Percentiles rank a stretch among this genome's conserved stretches.
phyloP scores from a whole-genome alignment of 2,329 filamentous ascomycete genomes.

The Apiospora sp. region DNA sequence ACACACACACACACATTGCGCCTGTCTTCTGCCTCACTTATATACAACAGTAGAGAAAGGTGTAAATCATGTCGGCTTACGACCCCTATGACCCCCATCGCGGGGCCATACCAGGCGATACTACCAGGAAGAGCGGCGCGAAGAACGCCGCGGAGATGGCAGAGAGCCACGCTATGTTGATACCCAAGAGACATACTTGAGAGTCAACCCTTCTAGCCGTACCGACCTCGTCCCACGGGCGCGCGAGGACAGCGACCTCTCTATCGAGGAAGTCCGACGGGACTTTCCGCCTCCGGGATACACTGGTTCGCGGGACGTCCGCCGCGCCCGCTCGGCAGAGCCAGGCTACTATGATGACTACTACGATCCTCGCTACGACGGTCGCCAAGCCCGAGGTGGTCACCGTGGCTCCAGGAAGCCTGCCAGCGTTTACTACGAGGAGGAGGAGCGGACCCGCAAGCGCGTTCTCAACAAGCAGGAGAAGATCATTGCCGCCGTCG shows the following conservation, averaged over 20 bases:
- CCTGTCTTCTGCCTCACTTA: background rate
- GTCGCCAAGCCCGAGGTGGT: constrained; percentile 44
- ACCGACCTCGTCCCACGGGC: constrained; percentile 62
- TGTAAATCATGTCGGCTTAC: constrained; percentile 55
- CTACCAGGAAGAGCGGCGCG: constrained; percentile 55
- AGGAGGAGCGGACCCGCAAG: constrained; percentile 61
- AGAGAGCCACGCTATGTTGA: constrained; percentile 63
- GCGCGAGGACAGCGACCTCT: constrained; percentile 77
- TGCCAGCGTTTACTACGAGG: constrained; percentile 62
- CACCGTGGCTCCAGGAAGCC: constrained; percentile 58
- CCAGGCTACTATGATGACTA: constrained; percentile 67
- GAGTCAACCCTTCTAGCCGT: constrained; percentile 51
- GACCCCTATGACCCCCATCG: constrained; percentile 59
- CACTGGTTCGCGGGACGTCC: constrained; percentile 52
- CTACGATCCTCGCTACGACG: constrained; percentile 53
- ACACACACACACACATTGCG: background rate
- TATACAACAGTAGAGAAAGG: background rate
- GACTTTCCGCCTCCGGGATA: constrained; percentile 81
- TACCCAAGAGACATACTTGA: constrained; percentile 56
- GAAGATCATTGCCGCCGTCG: constrained; percentile 71
- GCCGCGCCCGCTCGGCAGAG: constrained; percentile 71
- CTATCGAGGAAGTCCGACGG: constrained; percentile 82
- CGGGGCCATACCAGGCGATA: constrained; percentile 59
- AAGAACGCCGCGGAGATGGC: constrained; percentile 50
- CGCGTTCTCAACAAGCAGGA: constrained; percentile 68